Evolutionary conservation across 305 asterid species (phyloP).

Genomic region (Solanum aculeatissimum): DNA sequence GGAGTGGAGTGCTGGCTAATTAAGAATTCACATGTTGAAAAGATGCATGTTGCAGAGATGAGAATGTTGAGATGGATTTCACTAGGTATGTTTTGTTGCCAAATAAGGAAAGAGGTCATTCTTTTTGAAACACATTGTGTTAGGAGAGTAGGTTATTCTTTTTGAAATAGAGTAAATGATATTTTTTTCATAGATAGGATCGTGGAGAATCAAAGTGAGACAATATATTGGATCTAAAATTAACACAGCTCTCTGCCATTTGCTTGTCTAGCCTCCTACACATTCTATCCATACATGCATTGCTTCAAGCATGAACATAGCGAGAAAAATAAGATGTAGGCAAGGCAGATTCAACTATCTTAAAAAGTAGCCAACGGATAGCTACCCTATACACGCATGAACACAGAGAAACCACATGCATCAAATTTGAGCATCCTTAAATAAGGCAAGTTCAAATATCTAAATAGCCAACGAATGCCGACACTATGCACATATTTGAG

Average conservation of each 20-base stretch:
- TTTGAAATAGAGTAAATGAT: too few relatives aligned
- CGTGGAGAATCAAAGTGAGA: neutral
- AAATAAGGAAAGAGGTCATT: too few relatives aligned
- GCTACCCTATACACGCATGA: neutral
- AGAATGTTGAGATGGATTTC: too few relatives aligned
- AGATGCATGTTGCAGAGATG: too few relatives aligned
- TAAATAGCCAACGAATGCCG: neutral
- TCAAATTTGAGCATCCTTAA: neutral
- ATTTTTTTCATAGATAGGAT: neutral
- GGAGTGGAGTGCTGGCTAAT: too few relatives aligned
- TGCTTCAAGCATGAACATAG: neutral
- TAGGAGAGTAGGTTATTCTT: too few relatives aligned
- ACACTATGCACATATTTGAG: neutral
- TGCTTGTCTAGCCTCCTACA: neutral
- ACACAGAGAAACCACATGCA: neutral
- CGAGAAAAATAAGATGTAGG: neutral
- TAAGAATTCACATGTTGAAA: too few relatives aligned
- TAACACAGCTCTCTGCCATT: neutral
- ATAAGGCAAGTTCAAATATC: neutral
- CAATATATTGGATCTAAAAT: neutral
- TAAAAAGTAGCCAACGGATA: neutral
- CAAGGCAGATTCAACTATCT: neutral
- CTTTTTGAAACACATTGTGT: too few relatives aligned
- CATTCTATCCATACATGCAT: neutral
- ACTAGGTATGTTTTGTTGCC: too few relatives aligned